Base-by-base conservation (phyloP, 2,329 filamentous ascomycete species). In the Fusarium nelsonii region DNA sequence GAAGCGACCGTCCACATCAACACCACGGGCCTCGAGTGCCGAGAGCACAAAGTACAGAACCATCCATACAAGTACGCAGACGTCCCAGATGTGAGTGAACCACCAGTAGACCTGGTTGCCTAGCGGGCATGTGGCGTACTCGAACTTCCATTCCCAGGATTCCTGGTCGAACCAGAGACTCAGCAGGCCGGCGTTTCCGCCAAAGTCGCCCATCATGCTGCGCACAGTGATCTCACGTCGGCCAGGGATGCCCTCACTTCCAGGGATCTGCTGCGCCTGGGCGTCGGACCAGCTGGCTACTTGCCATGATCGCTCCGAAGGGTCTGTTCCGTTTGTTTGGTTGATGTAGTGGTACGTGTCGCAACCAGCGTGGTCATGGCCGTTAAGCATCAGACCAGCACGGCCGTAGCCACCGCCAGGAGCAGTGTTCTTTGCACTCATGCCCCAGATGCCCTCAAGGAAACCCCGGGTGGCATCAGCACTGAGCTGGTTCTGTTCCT, bases 121-220 rank as follows among this genome's bases (percentile, higher is more conserved):
- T 36, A 97, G 81, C 4, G 87, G 84, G 77, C 96, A 99, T 68
- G 88, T 91, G 10, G 83, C 84, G 72, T 96, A 96, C 72, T 95
- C 92, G 70, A 92, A 92, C 69, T 85, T 85, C 96, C 96, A 99
- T 77, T 92, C 88, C 84, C 88, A 90, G 2, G 80, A 79, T 4
- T 85, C 82, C 58, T 87, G 79, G 77, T 98, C 93, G 76, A 95
- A 98, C 95, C 95, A 99, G 1, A 92, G 86, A 65, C 92, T 96
- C 40, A 99, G 80, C 41, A 99, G 83, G 0, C 94, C 96, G 0
- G 94, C 93, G 77, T 97, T 96, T 20, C 96, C 96, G n/a, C 89
- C 91, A 79, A 92, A 99, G 58, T 92, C 92, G 58, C 96, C 96
- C 96, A 99, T 99, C 94, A 99, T 98, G 79, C 93, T 97, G 62